Conservation (phyloP, 257 asterid genomes). For the Lantana camara region DNA sequence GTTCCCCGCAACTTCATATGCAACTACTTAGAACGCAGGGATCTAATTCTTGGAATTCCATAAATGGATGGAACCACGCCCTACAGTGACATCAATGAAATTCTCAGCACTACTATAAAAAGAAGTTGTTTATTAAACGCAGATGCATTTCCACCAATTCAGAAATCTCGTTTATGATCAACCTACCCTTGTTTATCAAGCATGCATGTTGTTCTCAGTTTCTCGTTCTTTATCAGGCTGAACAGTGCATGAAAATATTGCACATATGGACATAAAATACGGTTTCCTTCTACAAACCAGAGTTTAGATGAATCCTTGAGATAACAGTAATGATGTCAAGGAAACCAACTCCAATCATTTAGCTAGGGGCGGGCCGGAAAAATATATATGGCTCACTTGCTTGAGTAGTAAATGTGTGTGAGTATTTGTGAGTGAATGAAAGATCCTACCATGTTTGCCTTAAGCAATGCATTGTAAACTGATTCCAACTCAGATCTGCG, state of each 20-base stretch:
- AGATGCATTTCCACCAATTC: neutral
- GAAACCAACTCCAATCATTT: neutral
- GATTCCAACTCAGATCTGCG: constrained; percentile 96
- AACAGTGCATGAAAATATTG: neutral
- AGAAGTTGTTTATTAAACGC: neutral
- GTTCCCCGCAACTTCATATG: constrained; percentile 11
- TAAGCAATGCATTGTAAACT: constrained; percentile 76
- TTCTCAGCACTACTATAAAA: neutral
- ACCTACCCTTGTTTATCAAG: constrained; percentile 4
- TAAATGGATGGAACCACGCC: constrained; percentile 15
- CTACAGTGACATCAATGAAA: constrained; percentile 10
- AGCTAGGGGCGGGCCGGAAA: constrained; percentile 19
- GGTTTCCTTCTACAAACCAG: constrained; percentile 2
- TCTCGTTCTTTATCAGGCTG: constrained; percentile 13
- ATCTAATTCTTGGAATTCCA: constrained; percentile 6
- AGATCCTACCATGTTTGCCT: constrained; percentile 79
- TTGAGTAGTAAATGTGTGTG: neutral
- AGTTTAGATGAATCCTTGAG: neutral
- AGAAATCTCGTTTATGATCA: constrained; percentile 4
- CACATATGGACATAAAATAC: constrained; percentile 1
- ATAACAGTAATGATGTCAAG: constrained; percentile 6
- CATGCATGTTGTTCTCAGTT: constrained; percentile 10
- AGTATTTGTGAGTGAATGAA: constrained; percentile 3
- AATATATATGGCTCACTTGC: constrained; percentile 3
- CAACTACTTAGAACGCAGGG: constrained; percentile 10